These are phyloP conservation scores for Stipa capillata DNA, from an alignment of 176 grass and related monocot genomes.

Conservation along the genomic window DNA sequence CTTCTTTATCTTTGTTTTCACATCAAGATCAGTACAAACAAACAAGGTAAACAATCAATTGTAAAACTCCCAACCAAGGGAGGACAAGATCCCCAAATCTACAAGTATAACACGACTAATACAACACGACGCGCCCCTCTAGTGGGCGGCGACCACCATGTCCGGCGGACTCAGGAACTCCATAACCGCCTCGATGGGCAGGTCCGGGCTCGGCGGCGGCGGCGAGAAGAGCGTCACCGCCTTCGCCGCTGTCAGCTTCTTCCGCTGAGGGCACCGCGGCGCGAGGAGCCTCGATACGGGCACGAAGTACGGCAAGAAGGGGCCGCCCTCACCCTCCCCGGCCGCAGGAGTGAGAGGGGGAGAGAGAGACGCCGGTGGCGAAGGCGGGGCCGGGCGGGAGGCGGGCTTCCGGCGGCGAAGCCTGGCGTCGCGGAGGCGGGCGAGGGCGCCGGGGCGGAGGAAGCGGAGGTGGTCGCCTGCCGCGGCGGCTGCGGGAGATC, in stretches of 20 bases:
- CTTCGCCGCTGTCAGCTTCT: slow-evolving; percentile 56
- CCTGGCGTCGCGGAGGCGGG: slow-evolving; percentile 56
- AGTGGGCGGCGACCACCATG: slow-evolving; percentile 64
- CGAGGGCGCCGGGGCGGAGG: slow-evolving; percentile 65
- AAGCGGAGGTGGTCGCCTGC: slow-evolving; percentile 54
- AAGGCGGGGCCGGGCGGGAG: slow-evolving; percentile 11
- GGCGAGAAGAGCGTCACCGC: slow-evolving; percentile 36
- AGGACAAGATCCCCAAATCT: slow-evolving; percentile 15
- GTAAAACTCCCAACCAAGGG: neutral
- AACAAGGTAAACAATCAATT: neutral
- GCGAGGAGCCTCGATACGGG: slow-evolving; percentile 12
- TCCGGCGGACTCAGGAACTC: slow-evolving; percentile 49
- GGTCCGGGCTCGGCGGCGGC: slow-evolving; percentile 13
- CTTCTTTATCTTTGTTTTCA: slow-evolving; percentile 12
- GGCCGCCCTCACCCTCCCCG: neutral
- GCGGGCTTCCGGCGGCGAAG: neutral
- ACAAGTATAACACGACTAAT: slow-evolving; percentile 11
- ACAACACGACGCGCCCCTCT: slow-evolving; percentile 7
- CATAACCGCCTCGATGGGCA: slow-evolving; percentile 17
- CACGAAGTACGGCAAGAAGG: slow-evolving; percentile 26
- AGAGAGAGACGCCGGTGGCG: neutral
- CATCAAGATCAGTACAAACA: slow-evolving; percentile 21
- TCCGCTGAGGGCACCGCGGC: slow-evolving; percentile 43
- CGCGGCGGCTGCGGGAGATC: neutral
- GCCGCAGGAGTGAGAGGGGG: neutral